Evolutionary conservation across 2,329 filamentous ascomycete species (phyloP).

Genomic region (Hymenoscyphus fructigenus): DNA sequence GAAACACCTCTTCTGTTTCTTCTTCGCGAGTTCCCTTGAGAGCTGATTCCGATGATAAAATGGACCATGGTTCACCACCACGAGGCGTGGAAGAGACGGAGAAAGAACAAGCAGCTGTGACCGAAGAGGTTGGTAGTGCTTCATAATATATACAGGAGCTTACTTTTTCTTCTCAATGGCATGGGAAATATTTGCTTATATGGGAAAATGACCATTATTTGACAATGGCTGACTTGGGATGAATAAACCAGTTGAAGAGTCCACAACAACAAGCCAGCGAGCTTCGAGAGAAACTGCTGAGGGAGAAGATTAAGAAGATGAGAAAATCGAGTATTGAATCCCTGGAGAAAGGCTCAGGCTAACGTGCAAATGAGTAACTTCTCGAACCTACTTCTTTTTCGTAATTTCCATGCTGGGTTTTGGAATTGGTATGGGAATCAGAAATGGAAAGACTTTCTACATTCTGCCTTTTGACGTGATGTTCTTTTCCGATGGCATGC

Average conservation of each 20-base stretch:
- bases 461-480: background rate
- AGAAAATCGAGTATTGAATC: conserved; percentile 46
- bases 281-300: conserved; percentile 50
- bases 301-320: conserved; percentile 56
- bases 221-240: conserved; percentile 38
- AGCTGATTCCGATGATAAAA: conserved; percentile 56
- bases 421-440: background rate
- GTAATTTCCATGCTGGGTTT: background rate
- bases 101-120: conserved; percentile 28
- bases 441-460: background rate
- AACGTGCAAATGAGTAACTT: conserved; percentile 43
- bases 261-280: conserved; percentile 46
- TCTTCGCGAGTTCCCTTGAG: conserved; percentile 46
- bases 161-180: conserved; percentile 21
- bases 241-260: conserved; percentile 36
- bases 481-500: too few species aligned
- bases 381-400: background rate
- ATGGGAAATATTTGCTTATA: background rate
- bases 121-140: conserved; percentile 45
- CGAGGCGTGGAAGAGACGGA: conserved; percentile 26
- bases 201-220: conserved; percentile 12
- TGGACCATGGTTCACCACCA: conserved; percentile 37
- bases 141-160: conserved; percentile 27
- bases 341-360: conserved; percentile 45
- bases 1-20: conserved; percentile 53